Evolutionary conservation across 225 moss, liverwort and hornwort genomes (phyloP), one percentile per base, ranked within the genome.

Genomic region (Rhytidiadelphus loreus): DNA sequence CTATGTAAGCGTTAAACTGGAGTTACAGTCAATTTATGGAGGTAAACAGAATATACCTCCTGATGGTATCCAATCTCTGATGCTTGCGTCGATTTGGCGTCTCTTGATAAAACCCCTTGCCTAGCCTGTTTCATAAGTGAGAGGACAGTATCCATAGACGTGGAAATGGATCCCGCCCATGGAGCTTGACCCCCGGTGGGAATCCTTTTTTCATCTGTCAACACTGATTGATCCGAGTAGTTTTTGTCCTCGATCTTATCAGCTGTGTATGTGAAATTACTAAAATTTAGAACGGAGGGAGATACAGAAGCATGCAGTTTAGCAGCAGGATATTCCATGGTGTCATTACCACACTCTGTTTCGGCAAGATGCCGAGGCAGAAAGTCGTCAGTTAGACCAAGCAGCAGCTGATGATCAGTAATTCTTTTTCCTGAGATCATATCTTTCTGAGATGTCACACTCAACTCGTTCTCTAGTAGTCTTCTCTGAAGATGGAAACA

Each of bases 101-200:
- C 91, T 87, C 26, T 44, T 59, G 88, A 60, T 82, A 90, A 87
- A 66, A 72, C 64, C n/a, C 94, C 92, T 81, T 87, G 86, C 86
- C 94, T 94, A 37, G 90, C 94, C 81, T 90, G 91, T 83, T 91
- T 92, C 87, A 90, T 84, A 81, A 94, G 89, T 86, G 90, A 86
- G 55, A 94, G 88, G 80, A 86, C 89, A 89, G 66, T 74, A 65
- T 89, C 89, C 89, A 93, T 94, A 24, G 91, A 76, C 44, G 90
- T 76, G 83, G 87, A 81, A 89, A 46, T 80, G 64, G 80, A 86
- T 84, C 20, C 90, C 56, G 73, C 81, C 83, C 74, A 44, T 70
- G 85, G 43, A 77, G 82, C 57, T 85, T 80, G 90, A 62, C 30
- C 44, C 55, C 37, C 55, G 30, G 46, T 35, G 76, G 64, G 28